phyloP scores from a whole-genome alignment of 2,329 filamentous ascomycete species.

The Juglanconis juglandina region DNA sequence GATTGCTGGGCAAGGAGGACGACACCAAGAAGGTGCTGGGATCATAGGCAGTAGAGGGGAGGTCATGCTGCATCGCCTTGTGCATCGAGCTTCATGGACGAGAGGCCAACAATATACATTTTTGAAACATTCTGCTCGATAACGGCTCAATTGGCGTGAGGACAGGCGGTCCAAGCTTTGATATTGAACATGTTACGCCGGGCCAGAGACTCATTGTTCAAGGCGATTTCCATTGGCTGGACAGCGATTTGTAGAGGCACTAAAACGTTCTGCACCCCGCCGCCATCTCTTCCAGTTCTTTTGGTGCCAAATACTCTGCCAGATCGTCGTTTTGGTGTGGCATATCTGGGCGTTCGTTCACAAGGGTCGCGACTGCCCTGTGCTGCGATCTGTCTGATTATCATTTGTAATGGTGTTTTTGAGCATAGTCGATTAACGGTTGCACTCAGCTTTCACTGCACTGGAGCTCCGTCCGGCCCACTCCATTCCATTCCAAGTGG shows the following conservation, averaged over 20 bases:
- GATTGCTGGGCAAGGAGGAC: constrained; percentile 79
- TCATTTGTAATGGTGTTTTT: too few relatives aligned
- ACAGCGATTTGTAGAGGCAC: background rate
- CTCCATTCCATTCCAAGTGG: too few relatives aligned
- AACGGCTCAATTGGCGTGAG: background rate
- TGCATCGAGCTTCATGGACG: background rate
- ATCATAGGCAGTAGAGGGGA: constrained; percentile 17
- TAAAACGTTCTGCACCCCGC: background rate
- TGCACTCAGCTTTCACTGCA: too few relatives aligned
- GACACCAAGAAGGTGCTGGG: constrained; percentile 63
- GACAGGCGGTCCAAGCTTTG: background rate
- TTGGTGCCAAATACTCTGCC: background rate
- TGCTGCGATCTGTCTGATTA: background rate
- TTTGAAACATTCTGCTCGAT: background rate
- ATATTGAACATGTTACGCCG: background rate
- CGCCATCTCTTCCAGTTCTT: background rate
- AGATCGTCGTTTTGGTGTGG: background rate
- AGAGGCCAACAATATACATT: background rate
- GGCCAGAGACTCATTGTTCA: background rate
- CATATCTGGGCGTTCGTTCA: background rate
- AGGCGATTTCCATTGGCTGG: background rate
- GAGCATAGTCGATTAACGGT: too few relatives aligned
- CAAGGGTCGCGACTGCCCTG: background rate
- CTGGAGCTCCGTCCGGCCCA: too few relatives aligned
- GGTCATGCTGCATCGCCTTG: background rate